A percentile compares a stretch with the other conserved stretches of the same genome.
Evolutionary conservation across 306 rosid genomes (phyloP).

Genomic region (Trifolium fragiferum): DNA sequence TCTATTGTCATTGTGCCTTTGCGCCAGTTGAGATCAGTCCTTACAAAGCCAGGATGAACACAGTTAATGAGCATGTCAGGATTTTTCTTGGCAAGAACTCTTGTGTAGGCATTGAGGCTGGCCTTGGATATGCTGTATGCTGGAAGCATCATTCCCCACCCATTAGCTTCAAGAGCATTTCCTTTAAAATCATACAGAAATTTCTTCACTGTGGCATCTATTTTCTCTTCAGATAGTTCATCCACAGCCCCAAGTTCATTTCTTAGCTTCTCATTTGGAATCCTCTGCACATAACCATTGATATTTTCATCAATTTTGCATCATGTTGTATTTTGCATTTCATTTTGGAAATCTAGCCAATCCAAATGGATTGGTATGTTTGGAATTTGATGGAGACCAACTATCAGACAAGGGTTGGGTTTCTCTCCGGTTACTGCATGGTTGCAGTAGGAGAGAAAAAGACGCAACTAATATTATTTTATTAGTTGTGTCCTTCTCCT

Average conservation of each 20-base stretch:
- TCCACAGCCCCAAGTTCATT: conserved; percentile 50
- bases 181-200: conserved; percentile 52
- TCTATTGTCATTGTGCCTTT: conserved; percentile 39
- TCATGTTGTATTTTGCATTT: too few species aligned
- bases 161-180: conserved; percentile 56
- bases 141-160: conserved; percentile 68
- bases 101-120: conserved; percentile 19
- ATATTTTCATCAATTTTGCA: not conserved
- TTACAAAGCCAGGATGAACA: conserved; percentile 32
- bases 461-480: too few species aligned
- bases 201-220: conserved; percentile 53
- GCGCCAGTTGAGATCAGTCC: conserved; percentile 29
- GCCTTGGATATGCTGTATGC: conserved; percentile 41
- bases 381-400: too few species aligned
- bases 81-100: conserved; percentile 24
- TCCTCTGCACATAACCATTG: conserved; percentile 50
- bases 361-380: too few species aligned
- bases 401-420: too few species aligned
- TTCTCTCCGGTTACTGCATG: too few species aligned
- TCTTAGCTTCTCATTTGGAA: conserved; percentile 53
- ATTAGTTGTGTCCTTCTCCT: too few species aligned
- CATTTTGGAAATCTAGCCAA: too few species aligned
- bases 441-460: too few species aligned
- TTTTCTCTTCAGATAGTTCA: conserved; percentile 53
- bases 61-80: conserved; percentile 21